These are phyloP conservation scores for Bombardia bombarda DNA, from an alignment of 495 filamentous ascomycete genomes.

Conservation along the genomic window DNA sequence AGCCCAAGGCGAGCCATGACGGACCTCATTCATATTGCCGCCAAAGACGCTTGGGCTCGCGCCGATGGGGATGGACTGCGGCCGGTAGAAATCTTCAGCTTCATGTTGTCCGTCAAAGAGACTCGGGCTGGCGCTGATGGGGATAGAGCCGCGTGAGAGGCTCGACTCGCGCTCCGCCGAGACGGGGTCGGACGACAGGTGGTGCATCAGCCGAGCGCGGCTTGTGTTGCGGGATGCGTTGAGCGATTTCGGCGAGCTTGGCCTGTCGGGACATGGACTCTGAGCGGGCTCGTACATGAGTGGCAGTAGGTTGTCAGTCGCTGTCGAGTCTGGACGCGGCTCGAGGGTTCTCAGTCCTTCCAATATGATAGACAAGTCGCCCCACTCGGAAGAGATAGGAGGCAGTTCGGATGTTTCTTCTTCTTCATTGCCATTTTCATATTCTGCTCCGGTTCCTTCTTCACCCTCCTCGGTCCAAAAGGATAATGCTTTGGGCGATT, in stretches of 20 bases:
- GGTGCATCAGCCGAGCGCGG: not conserved
- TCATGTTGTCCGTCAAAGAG: conserved; percentile 5
- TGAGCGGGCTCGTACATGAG: not conserved
- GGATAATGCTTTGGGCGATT: too few species aligned
- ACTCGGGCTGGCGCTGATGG: conserved; percentile 9
- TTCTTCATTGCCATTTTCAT: conserved; percentile 1
- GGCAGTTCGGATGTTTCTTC: not conserved
- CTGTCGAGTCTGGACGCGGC: conserved; percentile 8
- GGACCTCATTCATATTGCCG: too few species aligned
- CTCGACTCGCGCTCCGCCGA: conserved; percentile 1
- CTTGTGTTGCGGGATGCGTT: conserved; percentile 14
- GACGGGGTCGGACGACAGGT: not conserved
- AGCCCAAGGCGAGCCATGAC: too few species aligned
- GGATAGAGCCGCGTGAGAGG: conserved; percentile 6
- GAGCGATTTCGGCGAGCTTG: conserved; percentile 16
- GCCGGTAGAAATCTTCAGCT: not conserved
- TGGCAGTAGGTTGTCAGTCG: conserved; percentile 1
- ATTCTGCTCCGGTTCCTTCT: not conserved
- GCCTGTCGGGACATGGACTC: conserved; percentile 10
- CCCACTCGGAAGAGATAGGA: conserved; percentile 1
- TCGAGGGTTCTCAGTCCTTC: conserved; percentile 6
- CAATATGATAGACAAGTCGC: conserved; percentile 6
- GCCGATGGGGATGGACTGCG: not conserved
- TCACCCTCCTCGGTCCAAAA: not conserved
- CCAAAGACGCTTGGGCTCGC: not conserved